A percentile compares a stretch with the other conserved stretches of the same genome.
Evolutionary conservation across 2,329 filamentous ascomycete species (phyloP).

Genomic region (Talaromyces albobiverticillius): DNA sequence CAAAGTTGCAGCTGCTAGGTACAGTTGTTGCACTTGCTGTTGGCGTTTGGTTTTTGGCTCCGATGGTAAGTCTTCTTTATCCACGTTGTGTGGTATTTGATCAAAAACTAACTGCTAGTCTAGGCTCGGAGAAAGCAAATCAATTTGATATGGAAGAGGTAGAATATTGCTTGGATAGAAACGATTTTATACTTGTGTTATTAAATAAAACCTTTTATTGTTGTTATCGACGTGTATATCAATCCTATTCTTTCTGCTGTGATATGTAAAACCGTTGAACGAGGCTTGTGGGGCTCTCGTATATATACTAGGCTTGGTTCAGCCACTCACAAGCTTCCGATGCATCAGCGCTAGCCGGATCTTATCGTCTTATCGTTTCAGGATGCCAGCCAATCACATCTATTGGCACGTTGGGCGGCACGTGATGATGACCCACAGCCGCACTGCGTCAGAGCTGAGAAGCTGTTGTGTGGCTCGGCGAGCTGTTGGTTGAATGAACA

Average conservation of each 20-base stretch:
- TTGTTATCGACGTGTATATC: constrained; percentile 1
- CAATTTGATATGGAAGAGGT: constrained; percentile 33
- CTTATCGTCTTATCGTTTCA: constrained; percentile 16
- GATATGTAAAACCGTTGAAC: too few relatives aligned
- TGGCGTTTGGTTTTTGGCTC: constrained; percentile 74
- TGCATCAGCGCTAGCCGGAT: not conserved
- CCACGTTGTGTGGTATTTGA: constrained; percentile 16
- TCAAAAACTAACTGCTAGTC: not conserved
- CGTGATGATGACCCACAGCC: not conserved
- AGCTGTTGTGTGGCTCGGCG: not conserved
- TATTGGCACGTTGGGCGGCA: not conserved
- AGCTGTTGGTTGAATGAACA: not conserved
- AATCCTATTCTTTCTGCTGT: not conserved
- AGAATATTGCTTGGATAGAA: not conserved
- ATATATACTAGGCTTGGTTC: too few relatives aligned
- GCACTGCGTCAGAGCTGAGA: not conserved
- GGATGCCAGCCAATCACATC: constrained; percentile 3
- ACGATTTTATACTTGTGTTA: not conserved
- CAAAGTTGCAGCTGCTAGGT: constrained; percentile 77
- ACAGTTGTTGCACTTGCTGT: constrained; percentile 78
- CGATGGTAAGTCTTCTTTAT: constrained; percentile 65
- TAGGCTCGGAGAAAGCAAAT: constrained; percentile 52
- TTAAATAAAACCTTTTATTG: not conserved
- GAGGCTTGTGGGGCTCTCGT: too few relatives aligned
- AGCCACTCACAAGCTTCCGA: not conserved